Evolutionary conservation across 148 eudicot genomes (phyloP), one percentile per base, ranked within the genome.

Genomic region (Cornus florida): DNA sequence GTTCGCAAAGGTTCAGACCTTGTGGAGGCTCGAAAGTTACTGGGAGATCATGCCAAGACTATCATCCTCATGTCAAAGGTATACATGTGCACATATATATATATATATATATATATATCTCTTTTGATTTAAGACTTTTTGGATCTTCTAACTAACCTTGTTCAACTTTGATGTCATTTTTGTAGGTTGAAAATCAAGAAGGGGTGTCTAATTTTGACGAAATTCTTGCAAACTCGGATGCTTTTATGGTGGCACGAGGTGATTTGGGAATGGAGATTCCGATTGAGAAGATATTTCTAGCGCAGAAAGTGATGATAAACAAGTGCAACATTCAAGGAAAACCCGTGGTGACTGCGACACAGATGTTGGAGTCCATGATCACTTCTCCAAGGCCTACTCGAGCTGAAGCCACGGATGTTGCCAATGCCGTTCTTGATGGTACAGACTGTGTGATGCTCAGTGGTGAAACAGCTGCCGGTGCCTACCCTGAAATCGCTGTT

Each of bases 1-100:
- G 81, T 78, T 70, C 81, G 81, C 60, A 79, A 79, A 79, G 81
- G 81, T 28, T 79, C 81, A 5, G 81, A 79, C 76, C 81, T 79
- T 48, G 38, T 71, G 0, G 76, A 79, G 81, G 81, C 65, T 46
- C 69, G 81, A 20, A 79, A 79, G 71, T 43, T 79, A 17, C 76
- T 79, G 7, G 81, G 81, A 32, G 76, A 79, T 3, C 81, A 79
- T 46, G 76, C 76, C 12, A 79, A 79, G 70, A 79, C 71, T 72
- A 79, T 79, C 28, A 28, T 79, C 7, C 81, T 79, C 70, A 79
- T 79, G 81, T 79, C 81, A 33, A 79, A 79, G 81, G 81, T 79
- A 4, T 31, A 46, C 14, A 28, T 28, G 28, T 28, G 28, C 28
- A 28, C n/a, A n/a, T n/a, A n/a, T n/a, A n/a, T n/a, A n/a, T n/a